A percentile compares a stretch with the other conserved stretches of the same genome.
Evolutionary conservation across 2,329 filamentous ascomycete species (phyloP).

Genomic region (Calonectria pauciramosa): DNA sequence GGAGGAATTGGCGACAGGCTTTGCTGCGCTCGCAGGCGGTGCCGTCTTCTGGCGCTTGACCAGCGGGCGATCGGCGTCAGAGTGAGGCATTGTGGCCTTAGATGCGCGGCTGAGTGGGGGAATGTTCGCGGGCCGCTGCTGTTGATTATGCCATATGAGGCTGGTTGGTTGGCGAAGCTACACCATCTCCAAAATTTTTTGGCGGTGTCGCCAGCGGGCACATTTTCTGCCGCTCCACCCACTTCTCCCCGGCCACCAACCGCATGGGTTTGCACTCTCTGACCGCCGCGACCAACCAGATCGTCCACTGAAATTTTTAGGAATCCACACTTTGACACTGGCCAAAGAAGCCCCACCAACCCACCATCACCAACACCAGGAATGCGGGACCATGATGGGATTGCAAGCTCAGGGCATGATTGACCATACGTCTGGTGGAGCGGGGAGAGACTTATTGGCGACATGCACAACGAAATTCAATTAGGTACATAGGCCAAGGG

Average conservation of each 20-base stretch:
- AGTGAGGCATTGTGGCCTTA: conserved; percentile 65
- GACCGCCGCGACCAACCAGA: neutral
- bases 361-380: neutral
- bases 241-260: conserved; percentile 15
- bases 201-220: conserved; percentile 45
- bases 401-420: neutral
- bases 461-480: neutral
- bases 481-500: no score
- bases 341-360: neutral
- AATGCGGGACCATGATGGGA: neutral
- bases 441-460: neutral
- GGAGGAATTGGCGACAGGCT: conserved; percentile 68
- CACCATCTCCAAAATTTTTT: conserved; percentile 48
- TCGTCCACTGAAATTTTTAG: neutral
- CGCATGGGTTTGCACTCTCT: neutral
- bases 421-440: neutral
- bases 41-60: conserved; percentile 80
- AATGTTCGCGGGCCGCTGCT: conserved; percentile 26
- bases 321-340: neutral
- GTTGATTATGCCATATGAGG: conserved; percentile 36
- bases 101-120: conserved; percentile 16
- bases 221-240: conserved; percentile 38
- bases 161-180: conserved; percentile 35
- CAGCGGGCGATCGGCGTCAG: conserved; percentile 71
- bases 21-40: conserved; percentile 52